These are phyloP conservation scores for Penicillium janthinellum DNA, from an alignment of 2,329 filamentous ascomycete species.

Conservation along the genomic window DNA sequence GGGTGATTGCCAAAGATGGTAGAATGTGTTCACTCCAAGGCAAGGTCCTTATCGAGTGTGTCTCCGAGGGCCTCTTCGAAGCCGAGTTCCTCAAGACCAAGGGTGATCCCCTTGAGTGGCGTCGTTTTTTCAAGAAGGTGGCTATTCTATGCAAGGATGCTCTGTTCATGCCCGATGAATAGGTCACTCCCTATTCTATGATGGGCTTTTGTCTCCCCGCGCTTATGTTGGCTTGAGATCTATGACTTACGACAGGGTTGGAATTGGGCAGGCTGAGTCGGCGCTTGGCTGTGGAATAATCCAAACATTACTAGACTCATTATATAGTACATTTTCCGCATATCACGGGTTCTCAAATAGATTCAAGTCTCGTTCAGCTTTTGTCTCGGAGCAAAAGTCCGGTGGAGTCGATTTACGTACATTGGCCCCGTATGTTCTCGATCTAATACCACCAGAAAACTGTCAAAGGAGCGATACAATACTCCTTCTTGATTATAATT, in stretches of 20 bases:
- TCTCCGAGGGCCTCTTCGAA: slow-evolving; percentile 68
- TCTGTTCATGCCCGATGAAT: slow-evolving; percentile 64
- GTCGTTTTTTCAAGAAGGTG: slow-evolving; percentile 95
- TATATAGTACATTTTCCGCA: neutral
- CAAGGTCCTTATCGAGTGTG: slow-evolving; percentile 47
- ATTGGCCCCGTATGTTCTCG: neutral
- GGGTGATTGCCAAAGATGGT: slow-evolving; percentile 70
- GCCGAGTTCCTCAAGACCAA: slow-evolving; percentile 92
- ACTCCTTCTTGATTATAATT: no score
- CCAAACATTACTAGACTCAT: neutral
- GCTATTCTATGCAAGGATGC: slow-evolving; percentile 83
- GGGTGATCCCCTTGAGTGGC: slow-evolving; percentile 95
- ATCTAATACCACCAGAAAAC: neutral
- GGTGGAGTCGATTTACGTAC: neutral
- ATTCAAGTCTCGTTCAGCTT: neutral
- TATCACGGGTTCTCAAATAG: neutral
- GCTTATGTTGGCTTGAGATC: slow-evolving; percentile 9
- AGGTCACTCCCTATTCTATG: neutral
- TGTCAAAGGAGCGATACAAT: neutral
- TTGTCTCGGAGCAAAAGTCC: neutral
- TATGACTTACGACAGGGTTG: slow-evolving; percentile 17
- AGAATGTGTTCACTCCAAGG: slow-evolving; percentile 47
- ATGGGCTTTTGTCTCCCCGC: neutral
- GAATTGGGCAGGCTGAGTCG: neutral
- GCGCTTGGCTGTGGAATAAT: slow-evolving; percentile 11